Conservation (phyloP, 441 rosid species). For the Jatropha podagrica region DNA sequence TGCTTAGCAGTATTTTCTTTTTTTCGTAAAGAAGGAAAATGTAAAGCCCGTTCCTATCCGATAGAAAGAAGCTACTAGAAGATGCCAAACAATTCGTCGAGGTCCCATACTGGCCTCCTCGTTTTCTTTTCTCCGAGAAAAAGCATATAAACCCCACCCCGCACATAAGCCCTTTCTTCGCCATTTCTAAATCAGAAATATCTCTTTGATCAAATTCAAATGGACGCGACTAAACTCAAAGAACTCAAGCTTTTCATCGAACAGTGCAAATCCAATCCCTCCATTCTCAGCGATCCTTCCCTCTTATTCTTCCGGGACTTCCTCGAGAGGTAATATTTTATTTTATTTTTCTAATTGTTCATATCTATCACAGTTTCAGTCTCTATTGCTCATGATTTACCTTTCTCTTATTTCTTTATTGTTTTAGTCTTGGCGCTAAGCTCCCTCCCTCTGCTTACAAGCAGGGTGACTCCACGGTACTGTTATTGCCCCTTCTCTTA, state of each 20-base stretch:
- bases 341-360: too few relatives aligned
- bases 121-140: neutral
- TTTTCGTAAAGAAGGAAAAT: neutral
- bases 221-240: slow-evolving; percentile 65
- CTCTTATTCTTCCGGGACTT: slow-evolving; percentile 96
- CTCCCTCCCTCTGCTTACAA: slow-evolving; percentile 52
- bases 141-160: neutral
- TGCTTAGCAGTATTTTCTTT: too few relatives aligned
- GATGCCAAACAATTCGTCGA: neutral
- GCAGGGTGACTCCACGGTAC: slow-evolving; percentile 52
- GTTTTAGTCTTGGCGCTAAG: slow-evolving; percentile 85
- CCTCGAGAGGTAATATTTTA: slow-evolving; percentile 56
- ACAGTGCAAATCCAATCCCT: slow-evolving; percentile 78
- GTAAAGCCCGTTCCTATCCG: slow-evolving; percentile 3
- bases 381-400: neutral
- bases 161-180: neutral
- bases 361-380: neutral
- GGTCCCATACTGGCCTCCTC: neutral
- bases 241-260: slow-evolving; percentile 69
- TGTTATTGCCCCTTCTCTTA: neutral
- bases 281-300: slow-evolving; percentile 71
- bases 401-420: neutral
- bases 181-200: neutral
- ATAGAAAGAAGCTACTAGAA: slow-evolving; percentile 45
- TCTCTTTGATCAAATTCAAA: slow-evolving; percentile 5